A percentile compares a stretch with the other conserved stretches of the same genome.
These are phyloP conservation scores for Staphylotrichum longicolle DNA, from an alignment of 495 filamentous ascomycete genomes.

Conservation along the genomic window DNA sequence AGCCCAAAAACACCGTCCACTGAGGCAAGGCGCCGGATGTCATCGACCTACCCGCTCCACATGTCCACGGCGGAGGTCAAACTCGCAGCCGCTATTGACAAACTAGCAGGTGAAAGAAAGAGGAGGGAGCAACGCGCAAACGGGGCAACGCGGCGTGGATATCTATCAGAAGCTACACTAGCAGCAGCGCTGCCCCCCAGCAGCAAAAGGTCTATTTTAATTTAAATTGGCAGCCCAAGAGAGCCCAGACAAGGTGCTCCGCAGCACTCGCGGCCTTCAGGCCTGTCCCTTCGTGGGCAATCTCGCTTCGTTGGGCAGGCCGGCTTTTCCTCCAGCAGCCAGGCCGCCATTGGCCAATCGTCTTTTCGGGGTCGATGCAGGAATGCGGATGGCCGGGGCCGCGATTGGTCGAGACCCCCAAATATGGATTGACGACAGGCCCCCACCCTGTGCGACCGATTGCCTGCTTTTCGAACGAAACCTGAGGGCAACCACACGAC, in stretches of 20 bases:
- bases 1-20: conserved; percentile 5
- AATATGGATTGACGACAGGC: conserved; percentile 6
- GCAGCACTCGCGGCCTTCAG: conserved; percentile 11
- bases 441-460: conserved; percentile 11
- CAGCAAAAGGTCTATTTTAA: conserved; percentile 15
- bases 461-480: conserved; percentile 11
- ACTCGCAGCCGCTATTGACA: conserved; percentile 17
- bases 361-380: conserved; percentile 6
- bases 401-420: conserved; percentile 21
- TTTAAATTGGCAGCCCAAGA: conserved; percentile 22
- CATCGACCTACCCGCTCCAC: conserved; percentile 13
- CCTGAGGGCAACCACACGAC: no score
- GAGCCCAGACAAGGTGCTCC: conserved; percentile 16
- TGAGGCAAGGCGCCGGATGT: no score
- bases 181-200: neutral
- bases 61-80: conserved; percentile 18
- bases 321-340: conserved; percentile 17
- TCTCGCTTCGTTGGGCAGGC: conserved; percentile 27
- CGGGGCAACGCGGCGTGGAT: conserved; percentile 21
- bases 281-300: conserved; percentile 23
- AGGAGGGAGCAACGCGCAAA: conserved; percentile 9
- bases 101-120: conserved; percentile 2
- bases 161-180: neutral
- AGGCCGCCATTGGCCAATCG: conserved; percentile 29
- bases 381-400: conserved; percentile 8